These are phyloP conservation scores for Macrolepiota fuliginosa DNA, from an alignment of 768 basidiomycete species.

Conservation along the genomic window DNA sequence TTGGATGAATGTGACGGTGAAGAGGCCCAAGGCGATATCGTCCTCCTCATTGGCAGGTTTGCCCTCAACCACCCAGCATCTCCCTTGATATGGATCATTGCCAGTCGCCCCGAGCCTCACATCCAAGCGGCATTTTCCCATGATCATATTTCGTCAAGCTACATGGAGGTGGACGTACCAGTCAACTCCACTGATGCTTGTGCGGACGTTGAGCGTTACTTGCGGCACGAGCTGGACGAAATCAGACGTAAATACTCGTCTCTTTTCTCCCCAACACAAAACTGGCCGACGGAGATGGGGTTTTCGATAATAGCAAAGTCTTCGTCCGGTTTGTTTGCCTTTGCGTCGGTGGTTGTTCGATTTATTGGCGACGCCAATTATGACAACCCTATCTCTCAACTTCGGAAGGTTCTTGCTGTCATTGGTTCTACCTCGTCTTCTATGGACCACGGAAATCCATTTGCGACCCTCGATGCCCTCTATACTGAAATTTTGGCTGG, in stretches of 20 bases:
- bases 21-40: constrained; percentile 15
- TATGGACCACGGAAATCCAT: neutral
- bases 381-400: constrained; percentile 1
- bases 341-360: constrained; percentile 20
- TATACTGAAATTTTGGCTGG: constrained; percentile 3
- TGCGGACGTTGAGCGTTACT: constrained; percentile 18
- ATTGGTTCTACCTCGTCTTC: neutral
- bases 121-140: constrained; percentile 16
- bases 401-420: constrained; percentile 1
- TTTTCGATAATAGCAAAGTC: constrained; percentile 16
- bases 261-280: neutral
- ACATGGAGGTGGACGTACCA: constrained; percentile 1
- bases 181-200: constrained; percentile 13
- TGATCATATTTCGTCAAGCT: neutral
- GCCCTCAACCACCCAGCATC: neutral
- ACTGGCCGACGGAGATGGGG: constrained; percentile 19
- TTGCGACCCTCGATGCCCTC: constrained; percentile 10
- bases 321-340: constrained; percentile 25
- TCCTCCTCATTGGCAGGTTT: constrained; percentile 10
- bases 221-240: constrained; percentile 12
- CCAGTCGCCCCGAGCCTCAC: constrained; percentile 24
- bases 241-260: constrained; percentile 7
- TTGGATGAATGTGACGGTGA: constrained; percentile 24
- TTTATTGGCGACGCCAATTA: constrained; percentile 16
- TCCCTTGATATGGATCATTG: constrained; percentile 23